Percentiles rank a stretch among this genome's conserved stretches.
These are phyloP conservation scores for Volvariella surrecta DNA, from an alignment of 1,284 basidiomycete genomes.

Conservation along the genomic window DNA sequence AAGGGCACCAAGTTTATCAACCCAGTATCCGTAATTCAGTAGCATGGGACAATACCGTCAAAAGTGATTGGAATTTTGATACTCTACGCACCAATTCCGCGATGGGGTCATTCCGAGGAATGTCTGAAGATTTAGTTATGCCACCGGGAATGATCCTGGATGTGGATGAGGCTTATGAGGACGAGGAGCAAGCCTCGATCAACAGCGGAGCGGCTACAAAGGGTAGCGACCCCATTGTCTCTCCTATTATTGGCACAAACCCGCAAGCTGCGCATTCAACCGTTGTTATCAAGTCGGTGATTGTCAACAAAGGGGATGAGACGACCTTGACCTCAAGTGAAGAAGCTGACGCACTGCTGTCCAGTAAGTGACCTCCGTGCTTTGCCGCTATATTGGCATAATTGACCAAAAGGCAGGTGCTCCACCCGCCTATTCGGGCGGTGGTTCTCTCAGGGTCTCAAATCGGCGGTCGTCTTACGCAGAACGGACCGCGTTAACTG, in stretches of 20 bases:
- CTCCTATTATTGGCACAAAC: slow-evolving; percentile 40
- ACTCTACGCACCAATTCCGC: slow-evolving; percentile 70
- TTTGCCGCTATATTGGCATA: neutral
- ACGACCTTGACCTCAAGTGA: slow-evolving; percentile 5
- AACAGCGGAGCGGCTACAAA: slow-evolving; percentile 51
- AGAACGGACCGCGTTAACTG: slow-evolving; percentile 53
- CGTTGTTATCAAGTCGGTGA: slow-evolving; percentile 47
- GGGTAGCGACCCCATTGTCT: slow-evolving; percentile 47
- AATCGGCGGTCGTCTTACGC: slow-evolving; percentile 65
- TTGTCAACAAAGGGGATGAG: neutral
- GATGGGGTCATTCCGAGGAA: slow-evolving; percentile 66
- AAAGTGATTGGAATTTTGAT: slow-evolving; percentile 95
- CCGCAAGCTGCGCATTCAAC: slow-evolving; percentile 57
- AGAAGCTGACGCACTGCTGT: slow-evolving; percentile 23
- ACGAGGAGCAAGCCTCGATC: slow-evolving; percentile 41
- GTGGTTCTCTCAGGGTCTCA: slow-evolving; percentile 28
- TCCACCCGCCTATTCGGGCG: slow-evolving; percentile 55
- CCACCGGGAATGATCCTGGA: slow-evolving; percentile 47
- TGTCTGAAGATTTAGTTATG: slow-evolving; percentile 52
- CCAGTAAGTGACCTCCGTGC: slow-evolving; percentile 15
- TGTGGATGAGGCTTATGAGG: slow-evolving; percentile 32
- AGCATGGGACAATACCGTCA: slow-evolving; percentile 70
- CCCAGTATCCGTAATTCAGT: slow-evolving; percentile 45
- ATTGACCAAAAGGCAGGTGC: slow-evolving; percentile 27
- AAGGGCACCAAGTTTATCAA: slow-evolving; percentile 42